Conservation (phyloP, 2,329 filamentous ascomycete species). For the Malbranchea cinnamomea region DNA sequence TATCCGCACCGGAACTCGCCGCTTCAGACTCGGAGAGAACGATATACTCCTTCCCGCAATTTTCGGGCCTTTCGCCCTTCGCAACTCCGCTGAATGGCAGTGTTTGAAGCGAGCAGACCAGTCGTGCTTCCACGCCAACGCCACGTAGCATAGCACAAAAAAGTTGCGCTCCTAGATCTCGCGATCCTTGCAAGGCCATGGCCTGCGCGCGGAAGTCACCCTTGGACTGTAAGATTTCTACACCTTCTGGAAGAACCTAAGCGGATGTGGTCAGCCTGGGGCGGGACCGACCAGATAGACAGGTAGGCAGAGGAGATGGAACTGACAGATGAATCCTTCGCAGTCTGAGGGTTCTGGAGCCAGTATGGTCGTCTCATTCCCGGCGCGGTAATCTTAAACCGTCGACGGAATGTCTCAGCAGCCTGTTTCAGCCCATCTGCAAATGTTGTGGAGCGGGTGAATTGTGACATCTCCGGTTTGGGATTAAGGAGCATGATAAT, state of each 20-base stretch:
- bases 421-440: conserved; percentile 63
- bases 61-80: conserved; percentile 29
- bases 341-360: conserved; percentile 51
- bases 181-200: conserved; percentile 56
- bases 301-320: conserved; percentile 8
- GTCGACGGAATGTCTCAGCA: conserved; percentile 50
- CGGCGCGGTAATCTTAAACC: conserved; percentile 55
- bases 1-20: conserved; percentile 18
- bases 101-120: conserved; percentile 82
- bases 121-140: conserved; percentile 63
- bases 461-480: conserved; percentile 51
- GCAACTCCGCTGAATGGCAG: conserved; percentile 48
- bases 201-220: conserved; percentile 62
- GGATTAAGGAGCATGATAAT: conserved; percentile 55
- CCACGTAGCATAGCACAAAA: conserved; percentile 77
- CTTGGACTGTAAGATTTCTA: conserved; percentile 54
- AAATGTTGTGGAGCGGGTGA: conserved; percentile 59
- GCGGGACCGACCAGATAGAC: conserved; percentile 4
- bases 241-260: conserved; percentile 30
- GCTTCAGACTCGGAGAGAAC: conserved; percentile 22
- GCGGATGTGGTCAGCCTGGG: conserved; percentile 8
- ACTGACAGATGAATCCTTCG: conserved; percentile 37
- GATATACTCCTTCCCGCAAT: conserved; percentile 24
- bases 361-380: conserved; percentile 60
- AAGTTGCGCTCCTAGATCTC: conserved; percentile 78